Evolutionary conservation across 2,329 filamentous ascomycete genomes (phyloP), one percentile per base, ranked within the genome.

Genomic region (Sarocladium brachiariae): DNA sequence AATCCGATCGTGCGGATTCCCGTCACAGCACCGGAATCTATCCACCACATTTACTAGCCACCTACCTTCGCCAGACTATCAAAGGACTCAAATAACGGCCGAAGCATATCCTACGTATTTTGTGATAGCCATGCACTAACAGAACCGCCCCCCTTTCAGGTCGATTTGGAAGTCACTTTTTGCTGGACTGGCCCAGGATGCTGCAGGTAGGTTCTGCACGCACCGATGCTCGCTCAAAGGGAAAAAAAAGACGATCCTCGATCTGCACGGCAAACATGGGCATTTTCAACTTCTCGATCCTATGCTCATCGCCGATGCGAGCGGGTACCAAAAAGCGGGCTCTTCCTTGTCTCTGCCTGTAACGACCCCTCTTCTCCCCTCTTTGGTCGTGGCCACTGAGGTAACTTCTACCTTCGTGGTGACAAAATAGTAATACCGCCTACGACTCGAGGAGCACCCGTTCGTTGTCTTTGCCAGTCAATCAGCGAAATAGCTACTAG

Each of bases 211-310:
- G 33, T 35, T 39, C 19, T 18, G 37, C 16, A 21, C 37, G 43
- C 9, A 31, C n/a, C 43, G n/a, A n/a, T n/a, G n/a, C n/a, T n/a
- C n/a, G 43, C 14, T 16, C 43, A 13, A 30, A 30, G 13, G n/a
- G n/a, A 30, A 30, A 21, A 33, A 47, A 47, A 11, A 31, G 9
- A 25, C 43, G 43, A 47, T 47, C 43, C 27, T 31, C 27, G 43
- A 47, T 47, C n/a, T 30, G 27, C 46, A 10, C 25, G 5, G 13
- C 31, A 35, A 49, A 37, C 46, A 49, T 49, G 46, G 46, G 33
- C 46, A 25, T 35, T 49, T 18, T 6, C 18, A 47, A 37, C 8
- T 49, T 49, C 46, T 49, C 46, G 46, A 49, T 49, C 46, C 46
- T 31, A 49, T 49, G 18, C 30, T 14, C 46, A 37, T 25, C 30